phyloP scores from a whole-genome alignment of 2,329 filamentous ascomycete species.

The Sporothrix protearum region DNA sequence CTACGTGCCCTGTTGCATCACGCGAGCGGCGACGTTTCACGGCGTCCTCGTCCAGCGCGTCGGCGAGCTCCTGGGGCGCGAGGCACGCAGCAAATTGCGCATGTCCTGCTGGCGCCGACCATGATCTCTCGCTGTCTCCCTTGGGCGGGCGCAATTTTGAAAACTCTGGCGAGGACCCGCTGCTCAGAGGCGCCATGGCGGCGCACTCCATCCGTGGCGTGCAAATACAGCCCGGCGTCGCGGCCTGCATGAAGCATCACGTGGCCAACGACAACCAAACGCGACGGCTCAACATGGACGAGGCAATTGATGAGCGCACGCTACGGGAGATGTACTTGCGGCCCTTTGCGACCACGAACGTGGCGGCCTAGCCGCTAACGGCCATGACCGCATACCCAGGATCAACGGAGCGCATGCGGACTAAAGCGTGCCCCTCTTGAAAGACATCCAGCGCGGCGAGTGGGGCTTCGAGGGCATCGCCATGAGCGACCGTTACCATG shows the following conservation, averaged over 20 bases:
- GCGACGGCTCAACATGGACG: constrained; percentile 61
- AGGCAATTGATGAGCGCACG: constrained; percentile 60
- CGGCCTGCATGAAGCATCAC: constrained; percentile 43
- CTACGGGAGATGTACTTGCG: constrained; percentile 68
- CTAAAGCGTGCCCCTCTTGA: constrained; percentile 52
- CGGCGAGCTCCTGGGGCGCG: constrained; percentile 47
- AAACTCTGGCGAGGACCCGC: constrained; percentile 55
- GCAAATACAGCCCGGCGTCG: constrained; percentile 11
- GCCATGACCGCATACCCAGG: constrained; percentile 67
- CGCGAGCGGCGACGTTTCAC: constrained; percentile 56
- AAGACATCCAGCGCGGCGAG: constrained; percentile 55
- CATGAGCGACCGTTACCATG: constrained; percentile 55
- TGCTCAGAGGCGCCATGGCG: constrained; percentile 32
- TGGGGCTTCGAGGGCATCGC: constrained; percentile 60
- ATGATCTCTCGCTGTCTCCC: constrained; percentile 55
- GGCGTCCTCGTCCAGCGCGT: constrained; percentile 13
- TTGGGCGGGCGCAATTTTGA: constrained; percentile 63
- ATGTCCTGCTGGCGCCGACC: constrained; percentile 58
- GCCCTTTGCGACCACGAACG: no score
- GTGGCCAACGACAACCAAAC: constrained; percentile 73
- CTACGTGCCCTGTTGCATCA: constrained; percentile 75
- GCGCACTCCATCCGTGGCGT: constrained; percentile 21
- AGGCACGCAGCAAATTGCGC: constrained; percentile 57
- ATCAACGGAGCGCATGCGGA: constrained; percentile 61
- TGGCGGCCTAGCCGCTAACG: constrained; percentile 66